A percentile compares a stretch with the other conserved stretches of the same genome.
These are phyloP conservation scores for Fennellomyces sp. DNA, from an alignment of 371 early-diverging fungal genomes.

Conservation along the genomic window DNA sequence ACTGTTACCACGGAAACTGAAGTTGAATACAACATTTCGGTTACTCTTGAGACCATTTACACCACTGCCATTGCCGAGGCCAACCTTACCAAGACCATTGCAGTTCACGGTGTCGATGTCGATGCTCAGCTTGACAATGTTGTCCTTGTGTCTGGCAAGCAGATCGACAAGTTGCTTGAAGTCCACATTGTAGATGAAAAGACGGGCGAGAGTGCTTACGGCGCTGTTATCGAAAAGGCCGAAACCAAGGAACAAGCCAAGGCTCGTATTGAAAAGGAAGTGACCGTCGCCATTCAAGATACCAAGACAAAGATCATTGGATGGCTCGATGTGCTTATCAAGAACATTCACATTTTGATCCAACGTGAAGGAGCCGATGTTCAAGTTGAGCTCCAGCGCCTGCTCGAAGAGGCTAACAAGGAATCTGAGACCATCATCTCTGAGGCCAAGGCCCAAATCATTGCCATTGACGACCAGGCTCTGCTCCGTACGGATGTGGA, in stretches of 20 bases:
- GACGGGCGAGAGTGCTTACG: constrained; percentile 12
- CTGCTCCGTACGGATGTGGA: background rate
- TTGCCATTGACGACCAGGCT: background rate
- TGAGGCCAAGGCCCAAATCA: constrained; percentile 12
- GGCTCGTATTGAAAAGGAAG: constrained; percentile 29
- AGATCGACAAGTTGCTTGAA: constrained; percentile 32
- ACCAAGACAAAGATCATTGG: constrained; percentile 25
- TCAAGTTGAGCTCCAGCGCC: constrained; percentile 9
- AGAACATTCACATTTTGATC: constrained; percentile 22
- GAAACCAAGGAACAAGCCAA: constrained; percentile 34
- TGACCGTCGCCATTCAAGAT: constrained; percentile 32
- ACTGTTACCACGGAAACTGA: background rate
- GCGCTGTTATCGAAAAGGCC: constrained; percentile 18
- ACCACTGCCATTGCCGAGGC: constrained; percentile 8
- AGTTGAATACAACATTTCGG: constrained; percentile 5
- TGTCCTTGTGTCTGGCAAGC: constrained; percentile 25
- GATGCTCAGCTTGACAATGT: constrained; percentile 39
- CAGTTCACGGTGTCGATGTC: constrained; percentile 21
- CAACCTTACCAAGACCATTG: constrained; percentile 9
- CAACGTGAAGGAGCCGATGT: constrained; percentile 28
- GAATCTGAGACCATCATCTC: constrained; percentile 16
- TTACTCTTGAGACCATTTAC: constrained; percentile 13
- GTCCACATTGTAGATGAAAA: constrained; percentile 19
- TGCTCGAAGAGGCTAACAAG: constrained; percentile 22
- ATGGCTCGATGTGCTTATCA: constrained; percentile 33